phyloP scores from a whole-genome alignment of 2,329 filamentous ascomycete genomes.

The Colletotrichum echinochloae region DNA sequence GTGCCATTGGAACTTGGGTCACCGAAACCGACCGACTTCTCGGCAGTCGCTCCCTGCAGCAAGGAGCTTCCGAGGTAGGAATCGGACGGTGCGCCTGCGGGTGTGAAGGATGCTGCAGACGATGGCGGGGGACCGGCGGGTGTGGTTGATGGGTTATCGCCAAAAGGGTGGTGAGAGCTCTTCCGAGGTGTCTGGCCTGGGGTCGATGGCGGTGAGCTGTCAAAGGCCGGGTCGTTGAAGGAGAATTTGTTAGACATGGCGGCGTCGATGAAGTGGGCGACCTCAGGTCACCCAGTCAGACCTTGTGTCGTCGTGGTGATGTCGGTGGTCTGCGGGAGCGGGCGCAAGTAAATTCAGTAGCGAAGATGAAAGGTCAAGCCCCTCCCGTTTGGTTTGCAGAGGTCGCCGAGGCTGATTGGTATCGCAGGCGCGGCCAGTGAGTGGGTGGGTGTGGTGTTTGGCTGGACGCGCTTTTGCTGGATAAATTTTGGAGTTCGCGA shows the following conservation, averaged over 20 bases:
- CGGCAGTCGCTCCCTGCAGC: constrained; percentile 56
- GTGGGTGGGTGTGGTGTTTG: constrained; percentile 22
- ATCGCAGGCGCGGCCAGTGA: background rate
- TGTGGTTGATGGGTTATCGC: constrained; percentile 63
- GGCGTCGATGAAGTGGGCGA: constrained; percentile 32
- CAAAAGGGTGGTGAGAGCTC: constrained; percentile 51
- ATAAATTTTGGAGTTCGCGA: constrained; percentile 43
- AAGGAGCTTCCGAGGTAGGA: constrained; percentile 68
- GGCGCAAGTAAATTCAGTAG: background rate
- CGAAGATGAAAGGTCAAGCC: background rate
- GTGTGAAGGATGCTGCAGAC: constrained; percentile 66
- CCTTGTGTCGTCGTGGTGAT: constrained; percentile 13
- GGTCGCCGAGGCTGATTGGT: constrained; percentile 11
- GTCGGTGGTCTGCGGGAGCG: background rate
- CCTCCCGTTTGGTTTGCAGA: background rate
- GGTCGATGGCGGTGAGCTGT: constrained; percentile 61
- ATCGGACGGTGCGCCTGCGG: constrained; percentile 66
- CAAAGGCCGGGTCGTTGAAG: constrained; percentile 55
- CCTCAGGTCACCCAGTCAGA: constrained; percentile 34
- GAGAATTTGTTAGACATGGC: constrained; percentile 57
- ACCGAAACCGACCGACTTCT: constrained; percentile 56
- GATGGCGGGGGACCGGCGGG: constrained; percentile 65
- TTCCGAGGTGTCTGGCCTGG: constrained; percentile 49
- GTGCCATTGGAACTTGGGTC: constrained; percentile 47
- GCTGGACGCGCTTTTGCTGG: constrained; percentile 34